phyloP scores from a whole-genome alignment of 139 green algal genomes.

The Desmodesmus armatus region DNA sequence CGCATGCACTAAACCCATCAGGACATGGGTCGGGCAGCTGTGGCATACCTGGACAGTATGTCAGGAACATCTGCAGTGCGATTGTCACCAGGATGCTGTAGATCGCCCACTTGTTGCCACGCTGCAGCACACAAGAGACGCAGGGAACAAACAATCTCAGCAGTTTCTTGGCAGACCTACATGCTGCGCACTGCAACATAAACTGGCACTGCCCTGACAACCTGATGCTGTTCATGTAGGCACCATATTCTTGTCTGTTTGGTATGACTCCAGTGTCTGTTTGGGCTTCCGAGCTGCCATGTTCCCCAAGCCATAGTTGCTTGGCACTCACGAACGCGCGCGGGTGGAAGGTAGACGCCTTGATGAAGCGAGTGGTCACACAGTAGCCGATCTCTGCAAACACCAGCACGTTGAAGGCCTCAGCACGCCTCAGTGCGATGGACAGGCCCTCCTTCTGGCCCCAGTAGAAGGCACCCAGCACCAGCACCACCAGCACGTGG shows the following conservation, averaged over 20 bases:
- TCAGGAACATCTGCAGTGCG: conserved; percentile 44
- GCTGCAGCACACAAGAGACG: too few species aligned
- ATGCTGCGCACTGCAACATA: too few species aligned
- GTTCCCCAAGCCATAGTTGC: neutral
- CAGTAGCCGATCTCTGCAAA: conserved; percentile 37
- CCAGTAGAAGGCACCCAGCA: conserved; percentile 42
- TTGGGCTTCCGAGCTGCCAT: neutral
- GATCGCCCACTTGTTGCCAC: conserved; percentile 31
- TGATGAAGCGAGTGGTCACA: conserved; percentile 46
- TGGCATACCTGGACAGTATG: conserved; percentile 32
- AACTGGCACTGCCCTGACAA: neutral
- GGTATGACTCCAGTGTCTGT: neutral
- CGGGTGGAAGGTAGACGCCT: conserved; percentile 32
- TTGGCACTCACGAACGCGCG: neutral
- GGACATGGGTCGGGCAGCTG: neutral
- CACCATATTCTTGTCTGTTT: neutral
- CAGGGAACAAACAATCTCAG: too few species aligned
- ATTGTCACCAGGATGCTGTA: conserved; percentile 25
- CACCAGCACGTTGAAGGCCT: conserved; percentile 37
- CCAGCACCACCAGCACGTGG: conserved; percentile 33
- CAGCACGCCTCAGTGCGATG: conserved; percentile 5
- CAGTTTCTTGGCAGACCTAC: too few species aligned
- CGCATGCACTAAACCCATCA: neutral
- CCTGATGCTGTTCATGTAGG: neutral
- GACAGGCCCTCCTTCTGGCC: neutral